Evolutionary conservation across 495 filamentous ascomycete genomes (phyloP), one percentile per base, ranked within the genome.

Genomic region (Aspergillus heteromorphus): DNA sequence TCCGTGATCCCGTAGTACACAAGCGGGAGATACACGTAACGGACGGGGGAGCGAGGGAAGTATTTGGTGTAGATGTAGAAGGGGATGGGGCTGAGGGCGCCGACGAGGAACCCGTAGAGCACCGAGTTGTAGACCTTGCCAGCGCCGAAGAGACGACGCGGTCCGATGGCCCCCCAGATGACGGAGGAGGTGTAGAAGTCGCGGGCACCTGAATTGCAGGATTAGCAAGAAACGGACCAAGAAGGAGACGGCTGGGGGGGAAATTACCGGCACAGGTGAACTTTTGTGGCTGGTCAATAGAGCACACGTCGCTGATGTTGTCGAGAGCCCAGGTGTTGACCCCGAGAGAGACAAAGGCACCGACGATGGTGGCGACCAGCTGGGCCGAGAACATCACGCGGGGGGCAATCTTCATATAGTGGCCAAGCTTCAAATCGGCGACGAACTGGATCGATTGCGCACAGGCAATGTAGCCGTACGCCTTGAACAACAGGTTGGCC

Each of bases 401-500:
- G 0, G 69, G 73, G 2, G 73, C 71, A 16, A 75, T 56, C 52
- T 75, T 72, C 49, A 72, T 58, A 40, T 76, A 73, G 51, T 73
- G 70, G 2, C 62, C 73, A 14, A 76, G 54, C 48, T 76, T 76
- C 59, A 76, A 65, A 42, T 76, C 72, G 56, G 65, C 63, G 11
- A 65, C 61, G 42, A 72, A 73, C 29, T 65, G 63, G 38, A 73
- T 16, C 4, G 74, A 75, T 54, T 80, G 77, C 10, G 66, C 67
- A 19, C 72, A 61, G 6, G 74, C 72, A 14, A 79, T 72, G 45
- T 73, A 75, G 49, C 88, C 87, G 63, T 90, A 91, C 0, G 85
- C 89, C 16, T 88, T 85, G 64, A 91, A 91, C 18, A 90, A 13
- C 8, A 38, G 34, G 34, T 38, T 38, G 34, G 85, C 87, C 90